Percentiles rank a stretch among this genome's conserved stretches.
Evolutionary conservation across 306 rosid genomes (phyloP).

Genomic region (Citrullus mucosospermus): DNA sequence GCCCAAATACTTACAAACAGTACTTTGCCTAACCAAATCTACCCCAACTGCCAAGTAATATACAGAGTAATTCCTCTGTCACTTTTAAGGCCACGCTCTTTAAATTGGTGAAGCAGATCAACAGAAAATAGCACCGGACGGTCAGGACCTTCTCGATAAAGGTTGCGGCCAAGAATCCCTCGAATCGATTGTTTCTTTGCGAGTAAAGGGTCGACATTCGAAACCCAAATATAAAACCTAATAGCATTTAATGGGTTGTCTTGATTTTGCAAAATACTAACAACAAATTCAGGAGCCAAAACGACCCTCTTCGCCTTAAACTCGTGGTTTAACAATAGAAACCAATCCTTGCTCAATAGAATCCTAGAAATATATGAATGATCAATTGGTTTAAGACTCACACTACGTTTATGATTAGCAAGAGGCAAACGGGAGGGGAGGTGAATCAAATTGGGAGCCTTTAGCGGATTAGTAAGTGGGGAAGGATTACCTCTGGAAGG

Average conservation of each 20-base stretch:
- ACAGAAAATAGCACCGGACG: slow-evolving; percentile 57
- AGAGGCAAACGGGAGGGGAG: slow-evolving; percentile 6
- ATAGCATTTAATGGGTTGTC: slow-evolving; percentile 38
- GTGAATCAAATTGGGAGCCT: slow-evolving; percentile 2
- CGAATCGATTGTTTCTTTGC: slow-evolving; percentile 31
- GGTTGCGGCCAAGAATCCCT: slow-evolving; percentile 23
- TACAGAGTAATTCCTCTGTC: slow-evolving; percentile 44
- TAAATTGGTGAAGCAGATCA: slow-evolving; percentile 46
- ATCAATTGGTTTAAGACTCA: slow-evolving; percentile 17
- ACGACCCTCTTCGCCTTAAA: slow-evolving; percentile 20
- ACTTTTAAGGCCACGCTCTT: slow-evolving; percentile 32
- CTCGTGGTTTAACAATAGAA: slow-evolving; percentile 42
- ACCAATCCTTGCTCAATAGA: slow-evolving; percentile 57
- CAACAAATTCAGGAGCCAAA: slow-evolving; percentile 37
- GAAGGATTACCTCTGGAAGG: slow-evolving; percentile 25
- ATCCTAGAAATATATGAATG: slow-evolving; percentile 36
- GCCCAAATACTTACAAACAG: slow-evolving; percentile 53
- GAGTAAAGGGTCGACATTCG: slow-evolving; percentile 27
- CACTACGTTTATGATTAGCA: background rate
- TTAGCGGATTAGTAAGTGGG: slow-evolving; percentile 4
- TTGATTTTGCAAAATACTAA: slow-evolving; percentile 46
- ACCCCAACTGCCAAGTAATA: slow-evolving; percentile 76
- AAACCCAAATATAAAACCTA: slow-evolving; percentile 65
- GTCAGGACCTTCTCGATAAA: slow-evolving; percentile 44
- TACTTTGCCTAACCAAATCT: slow-evolving; percentile 68